Evolutionary conservation across 1,284 basidiomycete genomes (phyloP).

Genomic region (Ustanciosporium gigantosporum): DNA sequence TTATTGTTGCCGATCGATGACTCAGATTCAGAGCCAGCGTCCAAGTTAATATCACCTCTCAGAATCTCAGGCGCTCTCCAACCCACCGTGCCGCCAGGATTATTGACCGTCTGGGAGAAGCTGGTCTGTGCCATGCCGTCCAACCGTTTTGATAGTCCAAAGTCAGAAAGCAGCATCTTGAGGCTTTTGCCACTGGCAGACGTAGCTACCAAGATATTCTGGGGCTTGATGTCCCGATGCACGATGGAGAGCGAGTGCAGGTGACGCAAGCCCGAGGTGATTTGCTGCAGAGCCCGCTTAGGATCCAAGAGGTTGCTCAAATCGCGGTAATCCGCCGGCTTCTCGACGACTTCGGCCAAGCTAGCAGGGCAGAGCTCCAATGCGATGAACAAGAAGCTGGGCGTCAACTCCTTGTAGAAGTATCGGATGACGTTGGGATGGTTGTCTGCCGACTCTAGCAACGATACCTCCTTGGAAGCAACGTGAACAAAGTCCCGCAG

Average conservation of each 20-base stretch:
- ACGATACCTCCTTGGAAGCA: constrained; percentile 87
- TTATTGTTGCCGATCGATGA: constrained; percentile 35
- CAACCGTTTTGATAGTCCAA: constrained; percentile 58
- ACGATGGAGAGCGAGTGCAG: constrained; percentile 93
- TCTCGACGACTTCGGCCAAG: constrained; percentile 86
- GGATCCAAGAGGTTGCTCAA: constrained; percentile 65
- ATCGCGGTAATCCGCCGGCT: constrained; percentile 48
- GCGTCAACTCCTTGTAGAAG: constrained; percentile 86
- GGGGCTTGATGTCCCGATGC: constrained; percentile 97
- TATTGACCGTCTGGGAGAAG: constrained; percentile 58
- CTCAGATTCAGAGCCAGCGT: constrained; percentile 41
- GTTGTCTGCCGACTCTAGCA: constrained; percentile 87
- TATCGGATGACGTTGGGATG: constrained; percentile 96
- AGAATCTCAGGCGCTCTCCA: constrained; percentile 60
- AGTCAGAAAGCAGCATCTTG: constrained; percentile 59
- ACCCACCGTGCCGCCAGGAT: constrained; percentile 57
- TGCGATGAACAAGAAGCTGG: constrained; percentile 89
- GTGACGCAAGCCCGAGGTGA: constrained; percentile 84
- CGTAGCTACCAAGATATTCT: constrained; percentile 82
- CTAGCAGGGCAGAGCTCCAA: constrained; percentile 94
- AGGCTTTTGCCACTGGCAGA: constrained; percentile 41
- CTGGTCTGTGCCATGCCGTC: constrained; percentile 56
- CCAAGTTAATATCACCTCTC: constrained; percentile 48
- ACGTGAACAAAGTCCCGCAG: constrained; percentile 93
- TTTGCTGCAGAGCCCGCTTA: constrained; percentile 83